Base-by-base conservation (phyloP, 2,329 filamentous ascomycete genomes). In the Fusarium xyrophilum region DNA sequence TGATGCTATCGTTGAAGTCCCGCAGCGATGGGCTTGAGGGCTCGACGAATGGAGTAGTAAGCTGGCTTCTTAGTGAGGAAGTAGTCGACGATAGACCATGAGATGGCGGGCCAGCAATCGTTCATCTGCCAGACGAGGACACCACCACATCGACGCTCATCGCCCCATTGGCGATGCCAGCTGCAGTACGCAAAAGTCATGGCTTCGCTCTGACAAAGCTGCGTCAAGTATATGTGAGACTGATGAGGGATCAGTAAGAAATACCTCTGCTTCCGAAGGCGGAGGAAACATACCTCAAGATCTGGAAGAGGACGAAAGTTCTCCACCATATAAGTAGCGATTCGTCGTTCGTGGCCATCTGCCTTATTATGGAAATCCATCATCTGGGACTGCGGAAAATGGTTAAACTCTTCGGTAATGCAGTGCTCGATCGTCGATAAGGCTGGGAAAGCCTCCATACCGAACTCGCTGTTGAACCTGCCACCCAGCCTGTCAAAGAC, bases 61-160 rank as follows among this genome's bases (percentile, higher is more conserved):
- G 54, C 33, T 5, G 54, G 54, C 27, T 56, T 56, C 33, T 52
- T 56, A 1, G 12, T 52, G 7, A 56, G 54, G 9, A 56, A 56
- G 7, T 56, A 56, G 14, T 56, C 54, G 6, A 56, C 54, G 3
- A 56, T 52, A 9, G 54, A 30, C 54, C 54, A 56, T 23, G 54
- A 56, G n/a, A 56, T 56, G 2, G 33, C 10, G 1, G 54, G 54
- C 54, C 54, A 56, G n/a, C 54, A 56, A 15, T 56, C 54, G 27
- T 56, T 56, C 54, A 56, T 52, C 19, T 56, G 54, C 54, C 54
- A 56, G 13, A 56, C 54, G 13, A 56, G 27, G 7, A 56, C 44
- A 3, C 54, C 54, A 2, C 54, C 54, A 7, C 54, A 56, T 13
- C 44, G 44, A 8, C 54, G 54, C 12, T 39, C 27, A 27, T 52